Conservation (phyloP, 2,329 filamentous ascomycete species). For the Claviceps fusiformis region DNA sequence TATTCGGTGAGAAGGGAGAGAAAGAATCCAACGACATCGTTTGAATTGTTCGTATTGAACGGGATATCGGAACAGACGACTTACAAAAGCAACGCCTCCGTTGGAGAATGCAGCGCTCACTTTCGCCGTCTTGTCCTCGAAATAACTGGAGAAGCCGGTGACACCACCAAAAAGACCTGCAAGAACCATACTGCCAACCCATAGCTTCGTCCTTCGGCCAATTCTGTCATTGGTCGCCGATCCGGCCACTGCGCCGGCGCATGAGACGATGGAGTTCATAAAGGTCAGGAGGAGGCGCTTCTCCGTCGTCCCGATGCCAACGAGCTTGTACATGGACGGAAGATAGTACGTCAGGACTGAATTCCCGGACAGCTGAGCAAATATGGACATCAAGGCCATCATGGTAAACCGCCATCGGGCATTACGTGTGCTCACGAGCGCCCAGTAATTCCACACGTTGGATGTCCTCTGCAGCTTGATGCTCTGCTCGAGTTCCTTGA, state of each 20-base stretch:
- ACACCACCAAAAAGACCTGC: slow-evolving; percentile 32
- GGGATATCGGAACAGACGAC: slow-evolving; percentile 1
- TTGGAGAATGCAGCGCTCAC: slow-evolving; percentile 23
- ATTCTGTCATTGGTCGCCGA: slow-evolving; percentile 18
- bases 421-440: background rate
- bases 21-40: too few relatives aligned
- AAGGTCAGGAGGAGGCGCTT: slow-evolving; percentile 34
- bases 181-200: slow-evolving; percentile 34
- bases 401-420: background rate
- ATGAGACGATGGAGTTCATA: slow-evolving; percentile 22
- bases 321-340: slow-evolving; percentile 34
- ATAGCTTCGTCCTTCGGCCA: slow-evolving; percentile 29
- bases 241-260: slow-evolving; percentile 24
- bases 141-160: slow-evolving; percentile 30
- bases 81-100: slow-evolving; percentile 32
- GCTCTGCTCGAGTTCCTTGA: background rate
- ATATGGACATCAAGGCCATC: slow-evolving; percentile 16
- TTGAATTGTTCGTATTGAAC: too few relatives aligned
- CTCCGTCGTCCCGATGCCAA: slow-evolving; percentile 39
- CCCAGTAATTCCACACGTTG: background rate
- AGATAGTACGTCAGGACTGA: slow-evolving; percentile 40
- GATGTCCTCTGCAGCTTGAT: background rate
- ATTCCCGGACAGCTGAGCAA: slow-evolving; percentile 41
- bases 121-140: slow-evolving; percentile 20
- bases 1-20: background rate